Conservation (phyloP, 2,329 filamentous ascomycete genomes). For the Cladophialophora bantiana region DNA sequence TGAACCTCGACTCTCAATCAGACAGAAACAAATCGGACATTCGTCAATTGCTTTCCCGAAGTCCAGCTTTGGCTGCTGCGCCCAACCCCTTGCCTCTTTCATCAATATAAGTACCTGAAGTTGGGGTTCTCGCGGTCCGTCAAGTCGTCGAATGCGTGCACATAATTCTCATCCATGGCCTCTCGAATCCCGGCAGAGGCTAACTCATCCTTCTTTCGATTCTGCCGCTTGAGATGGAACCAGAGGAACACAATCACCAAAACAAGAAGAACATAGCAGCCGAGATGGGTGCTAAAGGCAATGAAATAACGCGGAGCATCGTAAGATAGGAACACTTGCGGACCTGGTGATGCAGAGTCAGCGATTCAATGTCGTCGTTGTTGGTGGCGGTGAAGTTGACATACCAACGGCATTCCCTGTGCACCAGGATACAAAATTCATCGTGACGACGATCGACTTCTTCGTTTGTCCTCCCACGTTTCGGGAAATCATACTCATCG, state of each 20-base stretch:
- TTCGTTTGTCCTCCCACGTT: slow-evolving; percentile 78
- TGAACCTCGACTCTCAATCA: not conserved
- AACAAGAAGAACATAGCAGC: slow-evolving; percentile 69
- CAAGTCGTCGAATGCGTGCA: slow-evolving; percentile 67
- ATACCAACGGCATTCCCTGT: slow-evolving; percentile 63
- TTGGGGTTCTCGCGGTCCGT: slow-evolving; percentile 73
- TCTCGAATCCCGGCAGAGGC: slow-evolving; percentile 27
- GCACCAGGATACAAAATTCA: slow-evolving; percentile 74
- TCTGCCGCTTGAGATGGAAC: slow-evolving; percentile 65
- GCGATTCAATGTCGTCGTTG: not conserved
- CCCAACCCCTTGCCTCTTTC: not conserved
- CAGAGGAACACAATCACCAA: slow-evolving; percentile 64
- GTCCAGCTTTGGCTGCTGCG: not conserved
- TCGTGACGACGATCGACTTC: slow-evolving; percentile 71
- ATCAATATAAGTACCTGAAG: slow-evolving; percentile 63
- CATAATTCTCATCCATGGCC: slow-evolving; percentile 22
- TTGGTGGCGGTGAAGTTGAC: not conserved
- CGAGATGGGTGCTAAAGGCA: slow-evolving; percentile 73
- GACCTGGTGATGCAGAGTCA: slow-evolving; percentile 47
- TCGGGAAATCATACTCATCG: slow-evolving; percentile 70
- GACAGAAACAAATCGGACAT: not conserved
- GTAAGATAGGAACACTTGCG: slow-evolving; percentile 68
- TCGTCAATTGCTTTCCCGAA: not conserved
- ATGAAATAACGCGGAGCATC: slow-evolving; percentile 72
- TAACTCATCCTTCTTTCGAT: slow-evolving; percentile 63